Percentiles rank a stretch among this genome's conserved stretches.
These are phyloP conservation scores for Boletellus deceptivus DNA, from an alignment of 1,284 basidiomycete species.

Conservation along the genomic window DNA sequence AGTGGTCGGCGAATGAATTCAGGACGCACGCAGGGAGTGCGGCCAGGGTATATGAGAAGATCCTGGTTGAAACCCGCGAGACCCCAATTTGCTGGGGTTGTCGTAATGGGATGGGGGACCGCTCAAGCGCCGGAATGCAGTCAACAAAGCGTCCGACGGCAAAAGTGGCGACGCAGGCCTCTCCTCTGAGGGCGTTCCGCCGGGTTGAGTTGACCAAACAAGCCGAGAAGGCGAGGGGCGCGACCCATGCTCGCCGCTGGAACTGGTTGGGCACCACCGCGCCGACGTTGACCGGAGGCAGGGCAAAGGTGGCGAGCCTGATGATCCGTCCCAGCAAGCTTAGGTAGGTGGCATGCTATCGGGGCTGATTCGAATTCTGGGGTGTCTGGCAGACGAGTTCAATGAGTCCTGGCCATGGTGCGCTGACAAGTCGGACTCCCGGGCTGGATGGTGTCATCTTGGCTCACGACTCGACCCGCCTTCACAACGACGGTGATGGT, in stretches of 20 bases:
- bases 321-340: slow-evolving; percentile 24
- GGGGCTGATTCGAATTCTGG: too few species aligned
- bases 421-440: too few species aligned
- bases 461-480: too few species aligned
- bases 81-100: too few species aligned
- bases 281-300: slow-evolving; percentile 22
- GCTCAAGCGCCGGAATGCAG: slow-evolving; percentile 14
- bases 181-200: slow-evolving; percentile 6
- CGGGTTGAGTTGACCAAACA: background rate
- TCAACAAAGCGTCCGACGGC: background rate
- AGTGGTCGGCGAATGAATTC: too few species aligned
- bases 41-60: too few species aligned
- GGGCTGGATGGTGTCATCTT: too few species aligned
- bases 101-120: background rate
- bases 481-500: too few species aligned
- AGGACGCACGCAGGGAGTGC: too few species aligned
- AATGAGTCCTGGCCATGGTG: too few species aligned
- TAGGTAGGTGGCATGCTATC: slow-evolving; percentile 13
- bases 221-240: slow-evolving; percentile 14
- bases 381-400: too few species aligned
- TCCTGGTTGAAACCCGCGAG: too few species aligned
- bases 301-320: slow-evolving; percentile 11
- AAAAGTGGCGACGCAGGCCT: slow-evolving; percentile 16
- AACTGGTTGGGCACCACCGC: slow-evolving; percentile 23
- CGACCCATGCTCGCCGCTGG: slow-evolving; percentile 30